Conservation (phyloP, 108 stramenopile genomes). For the Nannochloropsis salina region DNA sequence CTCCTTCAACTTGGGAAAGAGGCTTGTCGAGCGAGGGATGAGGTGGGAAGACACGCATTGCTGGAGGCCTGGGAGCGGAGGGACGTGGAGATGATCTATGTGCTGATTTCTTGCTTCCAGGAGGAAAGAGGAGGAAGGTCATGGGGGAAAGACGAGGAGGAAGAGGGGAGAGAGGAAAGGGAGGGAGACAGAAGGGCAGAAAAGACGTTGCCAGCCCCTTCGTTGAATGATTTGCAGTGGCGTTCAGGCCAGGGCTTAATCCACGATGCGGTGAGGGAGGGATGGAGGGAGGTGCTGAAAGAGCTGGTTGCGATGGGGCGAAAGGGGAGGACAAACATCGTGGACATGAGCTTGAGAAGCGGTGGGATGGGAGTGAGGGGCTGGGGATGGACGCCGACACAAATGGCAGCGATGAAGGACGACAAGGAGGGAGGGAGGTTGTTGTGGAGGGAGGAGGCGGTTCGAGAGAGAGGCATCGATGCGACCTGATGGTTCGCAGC, state of each 20-base stretch:
- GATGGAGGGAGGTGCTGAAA: neutral
- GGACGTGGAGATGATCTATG: neutral
- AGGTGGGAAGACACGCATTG: neutral
- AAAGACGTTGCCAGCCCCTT: neutral
- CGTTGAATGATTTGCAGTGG: constrained; percentile 5
- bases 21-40: neutral
- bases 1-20: neutral
- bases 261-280: neutral
- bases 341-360: neutral
- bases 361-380: neutral
- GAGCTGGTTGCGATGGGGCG: neutral
- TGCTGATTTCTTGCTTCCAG: neutral
- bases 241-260: neutral
- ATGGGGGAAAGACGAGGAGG: neutral
- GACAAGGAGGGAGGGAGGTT: neutral
- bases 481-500: neutral
- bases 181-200: neutral
- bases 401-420: neutral
- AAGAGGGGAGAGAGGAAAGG: neutral
- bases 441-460: neutral
- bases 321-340: neutral
- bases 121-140: neutral
- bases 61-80: neutral
- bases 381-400: neutral
- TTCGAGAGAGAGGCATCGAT: neutral